Base-by-base conservation (phyloP, 108 stramenopile genomes). In the Cyclostephanos tholiformis region DNA sequence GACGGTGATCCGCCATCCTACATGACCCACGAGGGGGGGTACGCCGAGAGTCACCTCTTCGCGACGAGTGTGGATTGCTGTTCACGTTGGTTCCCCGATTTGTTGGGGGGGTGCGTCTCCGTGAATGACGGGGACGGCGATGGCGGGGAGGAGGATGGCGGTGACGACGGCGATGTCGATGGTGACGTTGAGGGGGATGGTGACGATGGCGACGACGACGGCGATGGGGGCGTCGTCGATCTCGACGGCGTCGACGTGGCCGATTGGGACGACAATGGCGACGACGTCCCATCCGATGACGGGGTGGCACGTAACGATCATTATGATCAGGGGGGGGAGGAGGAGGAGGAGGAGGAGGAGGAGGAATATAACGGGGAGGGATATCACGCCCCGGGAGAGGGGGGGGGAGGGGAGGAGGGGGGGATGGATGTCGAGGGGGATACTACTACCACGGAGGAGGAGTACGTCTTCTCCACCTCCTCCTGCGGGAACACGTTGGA, bases 21-120 rank as follows among this genome's bases (percentile, higher is more conserved):
- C 69, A 77, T 77, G 76, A 69, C 76, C 1, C 58, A 51, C 55
- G 36, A 64, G 41, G 76, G 76, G 11, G 75, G 75, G 29, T 77
- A 77, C 55, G 76, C 76, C 43, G 76, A 77, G 63, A 56, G 19
- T 30, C 69, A 77, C 29, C 59, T 77, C 23, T 77, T 70, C 49
- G 55, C 6, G 14, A 57, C 43, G 0, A 1, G 19, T 0, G 64
- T 30, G 11, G 68, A 56, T 43, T 77, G 76, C 57, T 77, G 76
- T 25, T 53, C 43, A 1, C 26, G 30, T 27, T 77, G 76, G 76
- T 69, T 63, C 19, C 61, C 62, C n/a, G 66, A 65, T 16, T 17
- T 55, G 44, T 0, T 27, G 13, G 65, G 26, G 9, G 44, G 48
- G 49, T 65, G 38, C 13, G 1, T 29, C 48, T 26, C 46, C 1